Evolutionary conservation across 306 rosid genomes (phyloP).

Genomic region (Fagus sylvatica): DNA sequence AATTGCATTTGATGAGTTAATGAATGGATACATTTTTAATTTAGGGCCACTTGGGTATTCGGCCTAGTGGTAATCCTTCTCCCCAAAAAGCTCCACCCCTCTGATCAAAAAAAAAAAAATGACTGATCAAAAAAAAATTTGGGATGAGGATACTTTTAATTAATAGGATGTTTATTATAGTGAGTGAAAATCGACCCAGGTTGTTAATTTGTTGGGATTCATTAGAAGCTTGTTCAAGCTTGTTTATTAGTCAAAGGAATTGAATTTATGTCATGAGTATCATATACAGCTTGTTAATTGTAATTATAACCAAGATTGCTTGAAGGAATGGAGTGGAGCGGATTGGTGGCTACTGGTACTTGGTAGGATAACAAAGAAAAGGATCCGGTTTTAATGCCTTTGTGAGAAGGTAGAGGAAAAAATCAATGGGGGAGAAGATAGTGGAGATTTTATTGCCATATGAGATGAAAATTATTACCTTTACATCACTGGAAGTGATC

Average conservation of each 20-base stretch:
- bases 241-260: background rate
- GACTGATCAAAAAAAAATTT: background rate
- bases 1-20: no score
- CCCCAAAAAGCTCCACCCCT: no score
- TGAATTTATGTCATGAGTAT: background rate
- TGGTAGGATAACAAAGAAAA: background rate
- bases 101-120: no score
- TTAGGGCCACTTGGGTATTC: no score
- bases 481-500: background rate
- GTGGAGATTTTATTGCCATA: background rate
- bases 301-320: background rate
- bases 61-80: no score
- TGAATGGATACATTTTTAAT: no score
- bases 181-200: background rate
- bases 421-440: background rate
- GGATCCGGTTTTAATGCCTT: background rate
- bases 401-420: background rate
- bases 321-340: background rate
- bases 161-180: background rate
- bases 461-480: background rate
- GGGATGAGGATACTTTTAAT: background rate
- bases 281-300: background rate
- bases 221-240: background rate
- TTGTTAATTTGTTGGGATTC: slow-evolving; percentile 11
- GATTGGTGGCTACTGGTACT: background rate